Evolutionary conservation across 768 basidiomycete genomes (phyloP).

Genomic region (Crassisporium funariophilum): DNA sequence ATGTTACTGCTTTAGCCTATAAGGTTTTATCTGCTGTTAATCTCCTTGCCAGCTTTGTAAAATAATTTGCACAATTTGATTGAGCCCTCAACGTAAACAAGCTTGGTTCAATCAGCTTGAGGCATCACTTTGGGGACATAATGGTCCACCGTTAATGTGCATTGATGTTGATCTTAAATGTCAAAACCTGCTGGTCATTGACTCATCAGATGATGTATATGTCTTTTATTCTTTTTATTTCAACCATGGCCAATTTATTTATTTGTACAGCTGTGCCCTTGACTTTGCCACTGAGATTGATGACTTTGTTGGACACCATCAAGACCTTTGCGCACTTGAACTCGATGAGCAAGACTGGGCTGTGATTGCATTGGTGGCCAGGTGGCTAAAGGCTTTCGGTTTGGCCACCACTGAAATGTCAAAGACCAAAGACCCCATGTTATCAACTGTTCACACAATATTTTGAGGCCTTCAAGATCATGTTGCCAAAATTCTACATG

Average conservation of each 20-base stretch:
- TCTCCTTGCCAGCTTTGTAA: not conserved
- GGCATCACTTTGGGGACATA: not conserved
- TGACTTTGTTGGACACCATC: constrained; percentile 15
- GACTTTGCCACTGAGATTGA: constrained; percentile 17
- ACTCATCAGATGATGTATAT: constrained; percentile 32
- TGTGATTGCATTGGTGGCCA: constrained; percentile 15
- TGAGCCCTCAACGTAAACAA: not conserved
- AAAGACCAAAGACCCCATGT: constrained; percentile 27
- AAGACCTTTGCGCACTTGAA: constrained; percentile 17
- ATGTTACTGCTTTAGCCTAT: too few relatives aligned
- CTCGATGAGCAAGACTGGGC: constrained; percentile 29
- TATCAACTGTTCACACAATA: constrained; percentile 31
- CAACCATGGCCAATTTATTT: not conserved
- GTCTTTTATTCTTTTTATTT: constrained; percentile 5
- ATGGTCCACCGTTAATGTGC: too few relatives aligned
- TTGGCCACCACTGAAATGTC: constrained; percentile 34
- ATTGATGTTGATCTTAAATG: constrained; percentile 33
- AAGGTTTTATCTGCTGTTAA: not conserved
- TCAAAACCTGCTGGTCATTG: constrained; percentile 31
- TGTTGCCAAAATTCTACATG: constrained; percentile 15
- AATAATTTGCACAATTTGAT: not conserved
- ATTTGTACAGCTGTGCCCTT: constrained; percentile 23
- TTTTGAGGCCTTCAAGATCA: constrained; percentile 33
- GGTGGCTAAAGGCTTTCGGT: constrained; percentile 28
- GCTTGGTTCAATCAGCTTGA: not conserved